Base-by-base conservation (phyloP, 129 eudicot species). In the Rutidosis leptorrhynchoides region DNA sequence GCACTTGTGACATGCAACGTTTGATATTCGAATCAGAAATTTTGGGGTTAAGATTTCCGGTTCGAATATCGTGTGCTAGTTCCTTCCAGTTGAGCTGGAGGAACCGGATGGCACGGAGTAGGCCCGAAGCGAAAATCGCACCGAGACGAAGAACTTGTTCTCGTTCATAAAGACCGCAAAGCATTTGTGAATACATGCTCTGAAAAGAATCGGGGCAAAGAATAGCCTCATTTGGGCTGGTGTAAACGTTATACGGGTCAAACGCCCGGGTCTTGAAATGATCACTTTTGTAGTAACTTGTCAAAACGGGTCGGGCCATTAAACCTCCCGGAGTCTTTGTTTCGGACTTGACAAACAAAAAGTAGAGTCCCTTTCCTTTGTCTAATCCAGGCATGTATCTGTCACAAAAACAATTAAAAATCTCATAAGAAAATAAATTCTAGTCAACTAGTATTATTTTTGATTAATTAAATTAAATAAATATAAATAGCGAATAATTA, bases 61-160 rank as follows among this genome's bases (percentile, higher is more conserved):
- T 74, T 21, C 88, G 84, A 75, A 91, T 91, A 48, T 91, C 98
- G 1, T 82, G 70, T 8, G 86, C 77, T 9, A 91, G 73, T 55
- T 85, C 72, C 16, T 23, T 69, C 98, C 98, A 91, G 55, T 91
- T 83, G 27, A 88, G 96, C 79, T 91, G 98, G 78, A 91, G 96
- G 67, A 91, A 91, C 23, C 96, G 86, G 77, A 91, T 88, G 83
- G 98, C 98, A 11, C 98, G 98, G 68, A 91, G 96, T 24, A 91
- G 85, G 20, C 98, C 98, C 1, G 98, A 91, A 66, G 98, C 98
- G 24, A 88, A 91, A 0, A 91, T 94, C 1, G 98, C 98, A 3
- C 98, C 98, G 0, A 91, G 83, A 12, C 98, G 94, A 29, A 91
- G 98, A 3, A 91, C 98, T 45, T 81, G 83, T 27, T 80, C 59